Conservation (phyloP, 106 monocot species). For the Allium cepa region DNA sequence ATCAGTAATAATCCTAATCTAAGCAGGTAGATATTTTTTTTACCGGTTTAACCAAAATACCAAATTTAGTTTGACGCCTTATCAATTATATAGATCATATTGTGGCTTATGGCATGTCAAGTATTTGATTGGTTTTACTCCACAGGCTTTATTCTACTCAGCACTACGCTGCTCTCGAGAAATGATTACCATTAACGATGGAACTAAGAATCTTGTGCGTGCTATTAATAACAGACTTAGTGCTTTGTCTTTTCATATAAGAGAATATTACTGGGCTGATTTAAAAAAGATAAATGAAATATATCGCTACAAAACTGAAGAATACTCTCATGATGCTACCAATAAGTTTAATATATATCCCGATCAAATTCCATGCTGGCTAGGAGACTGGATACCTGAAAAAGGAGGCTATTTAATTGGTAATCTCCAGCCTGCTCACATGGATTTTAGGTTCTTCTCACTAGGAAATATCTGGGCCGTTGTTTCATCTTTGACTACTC, state of each 20-base stretch:
- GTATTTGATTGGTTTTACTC: slow-evolving; percentile 8
- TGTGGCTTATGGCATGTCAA: background rate
- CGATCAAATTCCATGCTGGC: slow-evolving; percentile 80
- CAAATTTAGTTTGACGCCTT: too few species aligned
- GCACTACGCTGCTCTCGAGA: slow-evolving; percentile 77
- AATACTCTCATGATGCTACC: slow-evolving; percentile 50
- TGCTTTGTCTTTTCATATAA: slow-evolving; percentile 84
- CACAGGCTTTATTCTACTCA: slow-evolving; percentile 89
- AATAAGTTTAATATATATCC: slow-evolving; percentile 47
- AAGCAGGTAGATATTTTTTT: too few species aligned
- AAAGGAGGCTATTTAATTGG: slow-evolving; percentile 87
- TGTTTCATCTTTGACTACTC: slow-evolving; percentile 72
- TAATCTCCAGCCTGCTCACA: slow-evolving; percentile 89
- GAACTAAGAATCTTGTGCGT: slow-evolving; percentile 60
- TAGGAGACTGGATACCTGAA: slow-evolving; percentile 86
- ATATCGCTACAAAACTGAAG: slow-evolving; percentile 92
- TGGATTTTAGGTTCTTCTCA: slow-evolving; percentile 97
- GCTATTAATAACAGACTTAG: slow-evolving; percentile 86
- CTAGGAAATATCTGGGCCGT: slow-evolving; percentile 93
- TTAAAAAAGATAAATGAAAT: slow-evolving; percentile 92
- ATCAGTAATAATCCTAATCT: too few species aligned
- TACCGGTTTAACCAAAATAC: too few species aligned
- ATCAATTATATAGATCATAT: too few species aligned
- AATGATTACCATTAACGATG: slow-evolving; percentile 72
- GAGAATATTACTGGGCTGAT: slow-evolving; percentile 94